A percentile compares a stretch with the other conserved stretches of the same genome.
Evolutionary conservation across 2,329 filamentous ascomycete genomes (phyloP).

Genomic region (Cordyceps farinosa): DNA sequence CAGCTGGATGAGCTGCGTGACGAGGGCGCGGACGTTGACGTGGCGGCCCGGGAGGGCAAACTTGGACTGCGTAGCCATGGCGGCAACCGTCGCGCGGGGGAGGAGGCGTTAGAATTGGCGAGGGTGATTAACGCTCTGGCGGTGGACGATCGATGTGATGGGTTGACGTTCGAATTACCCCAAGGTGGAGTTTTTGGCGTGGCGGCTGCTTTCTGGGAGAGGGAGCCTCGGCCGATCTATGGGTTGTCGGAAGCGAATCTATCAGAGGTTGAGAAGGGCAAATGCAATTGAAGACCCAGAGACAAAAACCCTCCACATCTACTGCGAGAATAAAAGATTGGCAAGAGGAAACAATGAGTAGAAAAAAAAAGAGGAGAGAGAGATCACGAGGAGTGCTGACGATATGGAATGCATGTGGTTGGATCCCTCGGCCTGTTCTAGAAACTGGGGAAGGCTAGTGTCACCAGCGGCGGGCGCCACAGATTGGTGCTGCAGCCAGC

Average conservation of each 20-base stretch:
- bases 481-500: conserved; percentile 1
- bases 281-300: background rate
- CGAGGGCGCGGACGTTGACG: conserved; percentile 56
- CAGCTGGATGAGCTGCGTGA: conserved; percentile 64
- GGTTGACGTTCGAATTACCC: background rate
- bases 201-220: background rate
- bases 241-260: background rate
- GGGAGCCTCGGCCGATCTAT: conserved; percentile 13
- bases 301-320: background rate
- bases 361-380: background rate
- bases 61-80: conserved; percentile 16
- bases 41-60: conserved; percentile 35
- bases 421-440: conserved; percentile 17
- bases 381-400: conserved; percentile 16
- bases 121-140: background rate
- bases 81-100: background rate
- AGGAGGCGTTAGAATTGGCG: background rate
- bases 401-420: conserved; percentile 18
- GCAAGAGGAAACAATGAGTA: background rate
- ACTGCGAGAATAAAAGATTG: background rate
- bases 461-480: conserved; percentile 11
- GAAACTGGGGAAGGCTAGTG: conserved; percentile 14
- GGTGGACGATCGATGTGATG: background rate
- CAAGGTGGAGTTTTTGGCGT: conserved; percentile 1
- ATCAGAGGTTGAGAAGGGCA: background rate